Evolutionary conservation across 1,284 basidiomycete genomes (phyloP).

Genomic region (Ceratobasidium sp.): DNA sequence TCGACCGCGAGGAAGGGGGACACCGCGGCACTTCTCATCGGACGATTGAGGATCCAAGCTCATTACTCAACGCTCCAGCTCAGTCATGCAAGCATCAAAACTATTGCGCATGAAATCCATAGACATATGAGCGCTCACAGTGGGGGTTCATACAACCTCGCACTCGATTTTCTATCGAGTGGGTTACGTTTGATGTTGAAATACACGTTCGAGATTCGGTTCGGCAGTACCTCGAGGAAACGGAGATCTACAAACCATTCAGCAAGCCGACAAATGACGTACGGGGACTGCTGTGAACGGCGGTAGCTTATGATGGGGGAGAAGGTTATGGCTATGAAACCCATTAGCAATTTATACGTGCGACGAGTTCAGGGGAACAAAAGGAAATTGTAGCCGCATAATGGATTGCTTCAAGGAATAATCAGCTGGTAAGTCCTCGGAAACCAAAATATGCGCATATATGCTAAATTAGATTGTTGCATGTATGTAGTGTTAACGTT

Average conservation of each 20-base stretch:
- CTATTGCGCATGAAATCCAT: slow-evolving; percentile 8
- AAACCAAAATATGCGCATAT: too few relatives aligned
- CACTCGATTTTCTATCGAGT: neutral
- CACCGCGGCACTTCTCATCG: neutral
- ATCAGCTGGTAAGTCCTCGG: too few relatives aligned
- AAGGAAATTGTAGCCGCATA: too few relatives aligned
- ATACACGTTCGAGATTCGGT: slow-evolving; percentile 18
- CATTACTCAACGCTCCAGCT: slow-evolving; percentile 5
- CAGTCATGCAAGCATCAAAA: slow-evolving; percentile 9
- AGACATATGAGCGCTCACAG: neutral
- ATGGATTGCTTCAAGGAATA: too few relatives aligned
- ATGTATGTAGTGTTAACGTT: too few relatives aligned
- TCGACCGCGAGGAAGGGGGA: too few relatives aligned
- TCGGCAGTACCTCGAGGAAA: neutral
- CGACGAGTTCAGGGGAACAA: too few relatives aligned
- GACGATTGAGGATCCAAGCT: neutral
- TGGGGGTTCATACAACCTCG: neutral
- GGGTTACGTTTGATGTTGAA: slow-evolving; percentile 4
- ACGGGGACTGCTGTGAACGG: neutral
- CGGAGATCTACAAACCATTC: slow-evolving; percentile 2
- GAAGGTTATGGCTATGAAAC: slow-evolving; percentile 3
- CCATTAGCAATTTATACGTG: slow-evolving; percentile 8
- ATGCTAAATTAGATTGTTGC: too few relatives aligned
- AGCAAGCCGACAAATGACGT: neutral
- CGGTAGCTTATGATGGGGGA: slow-evolving; percentile 9